These are phyloP conservation scores for Effrenium voratum DNA, from an alignment of 73 alveolate species.

Conservation along the genomic window DNA sequence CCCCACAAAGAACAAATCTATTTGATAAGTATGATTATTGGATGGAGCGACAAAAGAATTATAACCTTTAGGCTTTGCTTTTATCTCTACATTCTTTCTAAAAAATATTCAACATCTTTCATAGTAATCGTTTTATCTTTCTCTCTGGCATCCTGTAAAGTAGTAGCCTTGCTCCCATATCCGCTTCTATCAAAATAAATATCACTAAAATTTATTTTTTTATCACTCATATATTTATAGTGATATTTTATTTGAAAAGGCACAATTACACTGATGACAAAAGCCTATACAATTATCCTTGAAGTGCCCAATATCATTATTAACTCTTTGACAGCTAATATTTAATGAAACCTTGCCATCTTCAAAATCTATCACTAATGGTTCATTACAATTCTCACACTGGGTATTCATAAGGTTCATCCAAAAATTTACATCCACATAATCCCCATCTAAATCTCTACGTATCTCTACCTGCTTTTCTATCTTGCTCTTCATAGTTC, in stretches of 20 bases:
- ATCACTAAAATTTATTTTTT: background rate
- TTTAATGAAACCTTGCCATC: slow-evolving; percentile 27
- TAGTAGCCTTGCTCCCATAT: background rate
- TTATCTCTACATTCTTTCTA: slow-evolving; percentile 14
- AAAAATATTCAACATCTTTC: slow-evolving; percentile 27
- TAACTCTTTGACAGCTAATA: background rate
- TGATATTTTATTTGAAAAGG: background rate
- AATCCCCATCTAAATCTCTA: background rate
- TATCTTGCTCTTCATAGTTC: background rate
- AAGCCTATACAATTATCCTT: background rate
- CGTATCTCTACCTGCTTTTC: background rate
- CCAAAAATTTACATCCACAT: slow-evolving; percentile 24
- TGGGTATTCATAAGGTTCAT: slow-evolving; percentile 17
- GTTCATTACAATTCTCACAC: slow-evolving; percentile 37
- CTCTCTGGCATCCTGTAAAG: slow-evolving; percentile 38
- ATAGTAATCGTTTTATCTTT: slow-evolving; percentile 28
- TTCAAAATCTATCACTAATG: slow-evolving; percentile 36
- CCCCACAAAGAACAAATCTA: slow-evolving; percentile 2
- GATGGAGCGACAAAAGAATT: background rate
- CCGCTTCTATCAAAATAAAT: slow-evolving; percentile 48
- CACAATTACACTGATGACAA: background rate
- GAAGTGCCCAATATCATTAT: background rate
- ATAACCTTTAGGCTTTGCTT: background rate
- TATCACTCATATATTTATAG: background rate
- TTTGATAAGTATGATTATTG: slow-evolving; percentile 13